Evolutionary conservation across 78 protist species (phyloP), one percentile per base, ranked within the genome.

Genomic region (Dictyostelium intermedium): DNA sequence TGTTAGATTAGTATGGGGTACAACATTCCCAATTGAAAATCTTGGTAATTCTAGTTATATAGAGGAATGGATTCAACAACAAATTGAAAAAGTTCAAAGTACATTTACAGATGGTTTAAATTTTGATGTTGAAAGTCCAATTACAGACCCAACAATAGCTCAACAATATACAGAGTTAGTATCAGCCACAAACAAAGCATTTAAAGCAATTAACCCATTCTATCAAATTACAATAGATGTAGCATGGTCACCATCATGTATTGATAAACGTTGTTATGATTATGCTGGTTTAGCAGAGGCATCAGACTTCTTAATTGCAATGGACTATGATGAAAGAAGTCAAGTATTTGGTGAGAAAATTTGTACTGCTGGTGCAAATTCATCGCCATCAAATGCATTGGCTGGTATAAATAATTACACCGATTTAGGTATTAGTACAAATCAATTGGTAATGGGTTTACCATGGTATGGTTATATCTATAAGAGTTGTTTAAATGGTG

Each of bases 401-500:
- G 85, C 60, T 3, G 97, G 97, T 2, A 72, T 93, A 78, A 10
- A 66, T 18, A 72, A 73, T 20, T 96, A 25, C 85, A 47, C 89
- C 0, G 78, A 53, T 32, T 39, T 96, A 20, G 96, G 96, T 7
- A 91, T 96, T 10, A 41, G 70, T 7, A 27, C 80, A 0, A 10
- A 45, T 73, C 76, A 86, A 47, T 41, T 96, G 3, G 94, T 96
- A 11, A 91, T 96, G 91, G 97, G 96, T 20, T 45, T 96, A 27
- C 97, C 97, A 37, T 96, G 87, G 91, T 96, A 96, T 60, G 97
- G 96, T 9, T 96, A 96, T n/a, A 23, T 45, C 14, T 82, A 82
- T 35, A n/a, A 18, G 9, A 34, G 53, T 56, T 25, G 61, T 34
- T 69, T 34, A 25, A 27, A 16, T 20, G 37, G 81, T 37, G 34